A percentile compares a stretch with the other conserved stretches of the same genome.
phyloP scores from a whole-genome alignment of 2,329 filamentous ascomycete species.

The Fusarium sulawesiense region DNA sequence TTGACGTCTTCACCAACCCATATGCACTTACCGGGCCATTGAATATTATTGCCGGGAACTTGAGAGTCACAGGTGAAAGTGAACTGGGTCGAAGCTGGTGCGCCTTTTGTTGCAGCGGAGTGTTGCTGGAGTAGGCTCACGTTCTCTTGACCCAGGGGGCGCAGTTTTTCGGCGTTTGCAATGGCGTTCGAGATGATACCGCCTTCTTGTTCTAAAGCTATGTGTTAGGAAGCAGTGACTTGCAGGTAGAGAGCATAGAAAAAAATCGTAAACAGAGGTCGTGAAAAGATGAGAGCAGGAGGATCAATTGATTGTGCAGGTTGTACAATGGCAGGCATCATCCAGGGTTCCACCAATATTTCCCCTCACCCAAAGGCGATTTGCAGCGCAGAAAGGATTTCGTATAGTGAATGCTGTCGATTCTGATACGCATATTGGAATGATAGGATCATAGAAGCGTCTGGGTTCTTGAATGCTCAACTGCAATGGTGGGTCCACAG shows the following conservation, averaged over 20 bases:
- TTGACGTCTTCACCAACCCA: not conserved
- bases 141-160: slow-evolving; percentile 78
- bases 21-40: slow-evolving; percentile 71
- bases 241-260: not conserved
- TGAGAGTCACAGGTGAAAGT: slow-evolving; percentile 97
- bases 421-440: not conserved
- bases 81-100: slow-evolving; percentile 85
- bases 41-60: slow-evolving; percentile 80
- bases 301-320: not conserved
- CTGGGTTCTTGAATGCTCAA: not conserved
- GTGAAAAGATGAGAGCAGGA: not conserved
- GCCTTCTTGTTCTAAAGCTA: slow-evolving; percentile 57
- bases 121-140: slow-evolving; percentile 81
- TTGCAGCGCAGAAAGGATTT: not conserved
- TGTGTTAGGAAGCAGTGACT: slow-evolving; percentile 21
- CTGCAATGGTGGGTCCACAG: not conserved
- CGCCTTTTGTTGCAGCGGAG: slow-evolving; percentile 65
- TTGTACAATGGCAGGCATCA: not conserved
- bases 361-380: not conserved
- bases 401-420: not conserved
- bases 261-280: not conserved
- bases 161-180: slow-evolving; percentile 82
- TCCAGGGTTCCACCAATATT: slow-evolving; percentile 3
- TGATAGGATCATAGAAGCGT: not conserved
- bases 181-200: slow-evolving; percentile 95